phyloP scores from a whole-genome alignment of 2,329 filamentous ascomycete species.

The Thelonectria discophora region DNA sequence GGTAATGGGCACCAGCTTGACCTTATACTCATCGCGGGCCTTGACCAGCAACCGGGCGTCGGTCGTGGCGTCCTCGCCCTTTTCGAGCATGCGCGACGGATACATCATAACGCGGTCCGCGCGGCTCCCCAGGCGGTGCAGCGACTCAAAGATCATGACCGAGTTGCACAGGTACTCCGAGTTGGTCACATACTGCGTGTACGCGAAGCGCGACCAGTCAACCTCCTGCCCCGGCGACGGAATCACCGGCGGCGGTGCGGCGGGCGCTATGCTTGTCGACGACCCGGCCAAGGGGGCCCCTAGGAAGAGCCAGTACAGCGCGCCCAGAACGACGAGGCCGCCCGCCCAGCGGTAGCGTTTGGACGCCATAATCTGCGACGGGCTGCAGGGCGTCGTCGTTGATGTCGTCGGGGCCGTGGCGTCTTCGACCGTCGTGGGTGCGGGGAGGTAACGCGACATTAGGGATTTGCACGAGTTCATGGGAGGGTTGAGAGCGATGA shows the following conservation, averaged over 20 bases:
- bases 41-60: conserved; percentile 51
- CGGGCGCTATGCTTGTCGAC: too few species aligned
- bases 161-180: conserved; percentile 59
- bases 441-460: neutral
- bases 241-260: too few species aligned
- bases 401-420: neutral
- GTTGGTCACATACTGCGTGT: conserved; percentile 59
- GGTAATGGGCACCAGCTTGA: conserved; percentile 54
- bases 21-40: conserved; percentile 55
- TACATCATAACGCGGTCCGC: conserved; percentile 59
- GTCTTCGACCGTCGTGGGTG: neutral
- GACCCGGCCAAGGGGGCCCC: neutral
- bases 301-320: neutral
- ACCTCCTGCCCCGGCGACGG: neutral
- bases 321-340: neutral
- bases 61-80: conserved; percentile 35
- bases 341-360: neutral
- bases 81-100: conserved; percentile 50
- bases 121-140: conserved; percentile 53
- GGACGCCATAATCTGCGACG: neutral
- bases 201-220: conserved; percentile 50
- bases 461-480: too few species aligned
- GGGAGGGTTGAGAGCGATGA: too few species aligned
- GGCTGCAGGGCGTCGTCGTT: too few species aligned
- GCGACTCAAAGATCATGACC: conserved; percentile 58